phyloP scores from a whole-genome alignment of 805 yeast genomes.

The Zygosaccharomyces bisporus region DNA sequence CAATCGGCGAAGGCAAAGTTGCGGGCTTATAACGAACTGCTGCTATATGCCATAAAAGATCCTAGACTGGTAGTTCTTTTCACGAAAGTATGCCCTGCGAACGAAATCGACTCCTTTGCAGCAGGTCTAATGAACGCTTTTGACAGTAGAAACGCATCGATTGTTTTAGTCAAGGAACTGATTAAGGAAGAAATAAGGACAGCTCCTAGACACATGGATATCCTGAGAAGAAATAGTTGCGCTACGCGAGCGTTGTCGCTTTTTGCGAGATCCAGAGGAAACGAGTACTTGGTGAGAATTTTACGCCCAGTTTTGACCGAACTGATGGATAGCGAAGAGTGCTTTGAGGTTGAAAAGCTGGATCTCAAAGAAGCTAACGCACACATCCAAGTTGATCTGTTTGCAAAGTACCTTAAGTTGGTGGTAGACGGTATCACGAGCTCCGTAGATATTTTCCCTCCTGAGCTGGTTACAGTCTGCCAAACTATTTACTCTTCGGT shows the following conservation, averaged over 20 bases:
- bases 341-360: constrained; percentile 62
- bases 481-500: constrained; percentile 58
- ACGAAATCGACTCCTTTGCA: constrained; percentile 69
- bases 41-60: constrained; percentile 34
- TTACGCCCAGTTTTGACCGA: constrained; percentile 56
- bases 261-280: constrained; percentile 65
- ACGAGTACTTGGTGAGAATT: constrained; percentile 49
- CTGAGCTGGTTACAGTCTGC: constrained; percentile 68
- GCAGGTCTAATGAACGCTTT: constrained; percentile 57
- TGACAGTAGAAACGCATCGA: constrained; percentile 41
- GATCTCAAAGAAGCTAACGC: constrained; percentile 39
- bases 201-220: constrained; percentile 62
- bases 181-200: constrained; percentile 59
- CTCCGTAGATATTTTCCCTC: constrained; percentile 59
- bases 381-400: constrained; percentile 41
- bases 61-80: constrained; percentile 48
- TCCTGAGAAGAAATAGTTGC: constrained; percentile 75
- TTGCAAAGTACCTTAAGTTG: constrained; percentile 52
- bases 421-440: constrained; percentile 56
- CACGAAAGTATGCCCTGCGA: constrained; percentile 59
- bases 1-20: constrained; percentile 29
- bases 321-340: constrained; percentile 46
- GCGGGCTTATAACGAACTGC: constrained; percentile 31
- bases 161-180: constrained; percentile 49
- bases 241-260: constrained; percentile 74